Evolutionary conservation across 768 basidiomycete species (phyloP).

Genomic region (Psilocybe azurescens): DNA sequence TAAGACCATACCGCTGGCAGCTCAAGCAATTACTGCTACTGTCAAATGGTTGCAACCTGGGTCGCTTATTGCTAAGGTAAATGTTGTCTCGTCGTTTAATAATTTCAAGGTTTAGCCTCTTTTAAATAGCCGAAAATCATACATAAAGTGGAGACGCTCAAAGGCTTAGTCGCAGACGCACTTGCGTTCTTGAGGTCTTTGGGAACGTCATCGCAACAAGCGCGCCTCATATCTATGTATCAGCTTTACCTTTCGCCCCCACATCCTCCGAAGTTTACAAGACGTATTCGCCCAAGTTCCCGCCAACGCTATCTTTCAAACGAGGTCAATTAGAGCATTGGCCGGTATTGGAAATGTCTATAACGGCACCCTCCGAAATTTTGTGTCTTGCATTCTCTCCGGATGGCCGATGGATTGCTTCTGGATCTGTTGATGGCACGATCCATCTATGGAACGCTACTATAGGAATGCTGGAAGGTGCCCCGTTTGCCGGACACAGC

Average conservation of each 20-base stretch:
- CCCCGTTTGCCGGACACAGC: not conserved
- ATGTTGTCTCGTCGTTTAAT: not conserved
- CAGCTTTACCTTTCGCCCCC: conserved; percentile 41
- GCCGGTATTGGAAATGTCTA: conserved; percentile 1
- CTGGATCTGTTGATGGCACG: not conserved
- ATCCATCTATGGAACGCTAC: not conserved
- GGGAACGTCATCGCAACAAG: conserved; percentile 31
- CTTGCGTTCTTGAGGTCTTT: conserved; percentile 35
- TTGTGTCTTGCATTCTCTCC: not conserved
- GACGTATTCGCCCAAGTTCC: conserved; percentile 17
- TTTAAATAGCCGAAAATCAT: not conserved
- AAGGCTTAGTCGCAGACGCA: conserved; percentile 24
- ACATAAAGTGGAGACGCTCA: not conserved
- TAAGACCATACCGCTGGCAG: conserved; percentile 27
- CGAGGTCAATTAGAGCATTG: conserved; percentile 8
- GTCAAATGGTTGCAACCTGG: conserved; percentile 7
- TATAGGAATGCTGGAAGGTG: not conserved
- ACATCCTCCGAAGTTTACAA: conserved; percentile 24
- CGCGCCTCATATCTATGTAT: conserved; percentile 44
- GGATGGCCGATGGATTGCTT: not conserved
- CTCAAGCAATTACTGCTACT: conserved; percentile 3
- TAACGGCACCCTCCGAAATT: no score
- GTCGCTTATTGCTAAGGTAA: not conserved
- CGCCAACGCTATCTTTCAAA: conserved; percentile 14
- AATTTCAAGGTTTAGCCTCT: not conserved